These are phyloP conservation scores for Penicillium sp. DNA, from an alignment of 2,329 filamentous ascomycete genomes.

Conservation along the genomic window DNA sequence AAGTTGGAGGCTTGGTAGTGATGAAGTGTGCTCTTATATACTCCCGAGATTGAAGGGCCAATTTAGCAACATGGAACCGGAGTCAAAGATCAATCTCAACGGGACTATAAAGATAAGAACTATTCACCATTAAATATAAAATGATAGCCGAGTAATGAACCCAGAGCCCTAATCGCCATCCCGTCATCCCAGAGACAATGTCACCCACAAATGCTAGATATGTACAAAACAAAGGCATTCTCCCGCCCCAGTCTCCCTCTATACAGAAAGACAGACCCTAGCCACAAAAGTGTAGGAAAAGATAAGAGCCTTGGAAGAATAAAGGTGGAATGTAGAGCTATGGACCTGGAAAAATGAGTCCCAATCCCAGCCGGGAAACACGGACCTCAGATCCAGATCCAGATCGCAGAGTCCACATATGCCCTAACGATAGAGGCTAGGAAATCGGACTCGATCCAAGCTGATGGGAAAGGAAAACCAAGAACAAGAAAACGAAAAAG, in stretches of 20 bases:
- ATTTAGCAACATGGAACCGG: too few relatives aligned
- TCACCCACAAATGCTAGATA: neutral
- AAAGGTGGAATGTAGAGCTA: neutral
- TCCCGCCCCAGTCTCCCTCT: neutral
- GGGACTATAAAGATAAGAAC: too few relatives aligned
- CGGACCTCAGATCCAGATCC: neutral
- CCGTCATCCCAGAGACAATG: neutral
- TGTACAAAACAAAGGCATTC: neutral
- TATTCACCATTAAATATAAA: too few relatives aligned
- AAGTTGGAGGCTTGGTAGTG: too few relatives aligned
- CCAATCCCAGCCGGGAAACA: neutral
- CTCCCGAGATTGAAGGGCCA: too few relatives aligned
- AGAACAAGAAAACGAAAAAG: neutral
- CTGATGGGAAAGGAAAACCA: neutral
- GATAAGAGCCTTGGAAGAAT: neutral
- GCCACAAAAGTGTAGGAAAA: neutral
- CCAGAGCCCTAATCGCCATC: neutral
- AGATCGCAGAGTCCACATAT: neutral
- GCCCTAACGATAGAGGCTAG: neutral
- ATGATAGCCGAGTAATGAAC: too few relatives aligned
- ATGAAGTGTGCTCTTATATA: too few relatives aligned
- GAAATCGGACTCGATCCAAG: constrained; percentile 12
- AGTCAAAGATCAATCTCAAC: too few relatives aligned
- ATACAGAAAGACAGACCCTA: too few relatives aligned
- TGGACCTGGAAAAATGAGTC: neutral